Conservation (phyloP, 495 filamentous ascomycete species). For the Arthonia radiata region DNA sequence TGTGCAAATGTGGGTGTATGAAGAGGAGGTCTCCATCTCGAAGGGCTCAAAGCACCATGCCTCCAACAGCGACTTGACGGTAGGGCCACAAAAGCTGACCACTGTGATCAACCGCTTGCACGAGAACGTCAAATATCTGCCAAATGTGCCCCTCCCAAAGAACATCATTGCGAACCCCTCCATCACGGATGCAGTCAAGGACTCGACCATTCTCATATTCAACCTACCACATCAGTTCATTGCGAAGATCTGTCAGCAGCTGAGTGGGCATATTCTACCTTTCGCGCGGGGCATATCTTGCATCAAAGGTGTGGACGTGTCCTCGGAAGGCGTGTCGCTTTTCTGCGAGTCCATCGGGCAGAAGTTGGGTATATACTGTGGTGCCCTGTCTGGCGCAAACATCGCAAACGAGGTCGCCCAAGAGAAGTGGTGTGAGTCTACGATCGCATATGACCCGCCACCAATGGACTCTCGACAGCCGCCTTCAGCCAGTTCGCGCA, state of each 20-base stretch:
- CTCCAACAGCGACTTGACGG: conserved; percentile 24
- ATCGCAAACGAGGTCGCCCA: conserved; percentile 85
- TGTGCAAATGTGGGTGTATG: conserved; percentile 94
- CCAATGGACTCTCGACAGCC: conserved; percentile 50
- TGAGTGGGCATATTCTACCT: conserved; percentile 71
- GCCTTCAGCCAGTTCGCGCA: conserved; percentile 23
- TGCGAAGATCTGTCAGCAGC: conserved; percentile 53
- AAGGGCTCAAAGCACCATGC: conserved; percentile 24
- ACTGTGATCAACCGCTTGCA: conserved; percentile 72
- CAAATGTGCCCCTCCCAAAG: conserved; percentile 51
- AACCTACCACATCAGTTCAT: conserved; percentile 98
- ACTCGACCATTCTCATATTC: conserved; percentile 76
- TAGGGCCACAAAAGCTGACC: conserved; percentile 61
- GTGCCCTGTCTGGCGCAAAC: conserved; percentile 87
- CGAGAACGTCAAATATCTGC: conserved; percentile 96
- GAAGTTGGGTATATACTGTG: conserved; percentile 83
- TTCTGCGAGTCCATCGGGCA: conserved; percentile 90
- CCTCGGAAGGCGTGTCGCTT: conserved; percentile 51
- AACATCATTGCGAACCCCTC: conserved; percentile 85
- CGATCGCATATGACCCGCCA: conserved; percentile 86
- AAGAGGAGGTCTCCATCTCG: conserved; percentile 61
- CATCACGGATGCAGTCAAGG: conserved; percentile 52
- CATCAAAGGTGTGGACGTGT: conserved; percentile 92
- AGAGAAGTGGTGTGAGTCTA: conserved; percentile 93
- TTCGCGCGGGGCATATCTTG: conserved; percentile 88